Base-by-base conservation (phyloP, 345 rosid genomes). In the Angophora floribunda region DNA sequence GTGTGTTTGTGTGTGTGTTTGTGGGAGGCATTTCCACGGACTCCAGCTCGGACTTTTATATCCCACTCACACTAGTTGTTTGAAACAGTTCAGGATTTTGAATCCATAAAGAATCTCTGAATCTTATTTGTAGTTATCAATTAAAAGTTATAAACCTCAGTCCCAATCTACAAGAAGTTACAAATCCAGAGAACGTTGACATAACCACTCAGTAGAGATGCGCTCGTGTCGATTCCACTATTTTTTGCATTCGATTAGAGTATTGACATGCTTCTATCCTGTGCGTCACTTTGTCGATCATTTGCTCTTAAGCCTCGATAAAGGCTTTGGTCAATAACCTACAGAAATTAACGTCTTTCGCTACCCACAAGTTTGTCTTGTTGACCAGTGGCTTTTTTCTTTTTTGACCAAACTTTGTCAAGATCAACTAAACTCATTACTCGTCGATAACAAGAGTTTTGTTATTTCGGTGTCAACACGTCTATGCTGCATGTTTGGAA, bases 251-350 rank as follows among this genome's bases (percentile, higher is more conserved):
- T 61, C 13, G 15, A 61, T 15, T 28, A 59, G 13, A 59, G 67
- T 11, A 59, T 26, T 26, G 30, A 59, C 4, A 59, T 3, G 67
- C 30, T 59, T 26, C 7, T 59, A 59, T 59, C 26, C 0, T 59
- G 7, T 14, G 4, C 41, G 4, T 36, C 2, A 36, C 41, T 36
- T 4, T n/a, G 41, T 65, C 41, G 32, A 30, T 14, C 32, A 14
- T 14, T n/a, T 14, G n/a, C 75, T 30, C 16, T 65, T 14, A n/a
- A 65, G 16, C 6, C 41, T 1, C 0, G 0, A 1, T 30, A 13
- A 65, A 65, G 41, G 41, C 41, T n/a, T 30, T 65, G n/a, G 41
- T 65, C 5, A 1, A 14, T 16, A 30, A 30, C 75, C 41, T 65
- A 7, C 9, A 4, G 5, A 0, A 14, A 41, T 7, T 3, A 30